Evolutionary conservation across 2,329 filamentous ascomycete genomes (phyloP).

Genomic region (Penicillium sp.): DNA sequence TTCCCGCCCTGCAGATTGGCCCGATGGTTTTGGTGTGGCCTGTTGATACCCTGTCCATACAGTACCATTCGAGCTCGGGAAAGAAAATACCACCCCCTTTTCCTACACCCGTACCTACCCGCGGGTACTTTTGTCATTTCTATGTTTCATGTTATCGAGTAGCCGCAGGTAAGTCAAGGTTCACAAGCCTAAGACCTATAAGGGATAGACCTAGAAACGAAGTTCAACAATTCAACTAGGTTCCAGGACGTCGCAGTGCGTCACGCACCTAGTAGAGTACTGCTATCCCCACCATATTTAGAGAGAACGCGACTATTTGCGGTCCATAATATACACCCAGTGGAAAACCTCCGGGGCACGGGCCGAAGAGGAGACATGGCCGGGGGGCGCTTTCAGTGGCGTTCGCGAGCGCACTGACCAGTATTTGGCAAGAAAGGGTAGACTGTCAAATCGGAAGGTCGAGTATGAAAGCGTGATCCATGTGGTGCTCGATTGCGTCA

Average conservation of each 20-base stretch:
- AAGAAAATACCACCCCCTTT: not conserved
- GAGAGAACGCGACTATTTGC: constrained; percentile 15
- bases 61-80: not conserved
- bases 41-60: constrained; percentile 29
- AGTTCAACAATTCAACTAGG: not conserved
- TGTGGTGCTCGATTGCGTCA: constrained; percentile 26
- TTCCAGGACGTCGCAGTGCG: not conserved
- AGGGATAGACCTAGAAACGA: not conserved
- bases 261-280: not conserved
- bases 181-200: not conserved
- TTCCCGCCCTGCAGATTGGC: constrained; percentile 22
- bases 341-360: constrained; percentile 35
- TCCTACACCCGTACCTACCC: not conserved
- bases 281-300: not conserved
- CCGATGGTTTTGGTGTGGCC: constrained; percentile 27
- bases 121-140: not conserved
- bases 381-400: constrained; percentile 32
- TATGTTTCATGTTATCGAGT: not conserved
- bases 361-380: constrained; percentile 26
- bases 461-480: constrained; percentile 39
- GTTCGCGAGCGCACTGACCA: constrained; percentile 32
- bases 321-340: constrained; percentile 35
- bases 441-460: constrained; percentile 31
- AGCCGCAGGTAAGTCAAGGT: not conserved
- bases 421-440: constrained; percentile 21